Percentiles rank a stretch among this genome's conserved stretches.
Evolutionary conservation across 345 rosid genomes (phyloP).

Genomic region (Dimocarpus longan): DNA sequence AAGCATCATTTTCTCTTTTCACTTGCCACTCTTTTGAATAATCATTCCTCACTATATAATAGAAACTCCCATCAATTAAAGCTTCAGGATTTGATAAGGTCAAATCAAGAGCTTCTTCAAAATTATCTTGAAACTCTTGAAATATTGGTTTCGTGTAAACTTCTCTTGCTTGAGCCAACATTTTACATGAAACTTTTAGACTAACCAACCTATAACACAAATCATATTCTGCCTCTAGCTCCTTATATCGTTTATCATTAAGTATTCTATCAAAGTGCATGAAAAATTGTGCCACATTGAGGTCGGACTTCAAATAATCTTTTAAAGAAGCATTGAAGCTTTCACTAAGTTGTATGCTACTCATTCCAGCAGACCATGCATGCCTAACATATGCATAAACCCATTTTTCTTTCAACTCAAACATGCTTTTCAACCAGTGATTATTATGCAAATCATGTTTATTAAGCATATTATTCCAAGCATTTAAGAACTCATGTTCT

Average conservation of each 20-base stretch:
- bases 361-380: neutral
- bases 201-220: neutral
- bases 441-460: neutral
- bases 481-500: neutral
- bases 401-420: neutral
- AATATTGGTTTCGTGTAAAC: too few species aligned
- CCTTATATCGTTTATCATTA: neutral
- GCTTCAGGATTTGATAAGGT: too few species aligned
- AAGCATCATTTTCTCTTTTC: too few species aligned
- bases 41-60: too few species aligned
- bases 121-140: too few species aligned
- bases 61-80: too few species aligned
- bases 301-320: neutral
- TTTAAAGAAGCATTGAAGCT: neutral
- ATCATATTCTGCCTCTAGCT: neutral
- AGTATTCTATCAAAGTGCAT: neutral
- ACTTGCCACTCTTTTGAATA: too few species aligned
- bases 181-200: too few species aligned
- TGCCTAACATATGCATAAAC: neutral
- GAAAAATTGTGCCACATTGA: neutral
- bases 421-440: neutral
- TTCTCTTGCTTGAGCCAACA: too few species aligned
- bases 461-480: neutral
- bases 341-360: neutral
- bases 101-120: too few species aligned